Evolutionary conservation across 2,329 filamentous ascomycete genomes (phyloP).

Genomic region (Penicillium sp.): DNA sequence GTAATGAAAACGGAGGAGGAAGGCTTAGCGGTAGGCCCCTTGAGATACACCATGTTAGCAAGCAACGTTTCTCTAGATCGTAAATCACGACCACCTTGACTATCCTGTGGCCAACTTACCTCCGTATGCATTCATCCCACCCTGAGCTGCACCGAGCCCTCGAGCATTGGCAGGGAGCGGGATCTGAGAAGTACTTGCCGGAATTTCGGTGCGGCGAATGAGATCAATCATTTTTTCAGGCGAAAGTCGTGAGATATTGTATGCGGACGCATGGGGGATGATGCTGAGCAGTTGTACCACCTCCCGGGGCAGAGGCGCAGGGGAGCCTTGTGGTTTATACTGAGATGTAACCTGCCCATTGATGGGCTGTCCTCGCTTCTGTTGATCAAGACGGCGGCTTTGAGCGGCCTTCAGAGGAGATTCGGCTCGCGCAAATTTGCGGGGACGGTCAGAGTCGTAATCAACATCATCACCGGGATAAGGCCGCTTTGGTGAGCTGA

Average conservation of each 20-base stretch:
- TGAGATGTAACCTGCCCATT: conserved; percentile 35
- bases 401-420: conserved; percentile 92
- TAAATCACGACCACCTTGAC: not conserved
- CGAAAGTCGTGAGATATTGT: conserved; percentile 72
- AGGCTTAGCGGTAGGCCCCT: conserved; percentile 26
- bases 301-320: conserved; percentile 73
- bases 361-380: conserved; percentile 53
- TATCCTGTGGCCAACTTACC: conserved; percentile 31
- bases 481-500: conserved; percentile 59
- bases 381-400: conserved; percentile 80
- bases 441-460: conserved; percentile 72
- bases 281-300: conserved; percentile 68
- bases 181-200: conserved; percentile 53
- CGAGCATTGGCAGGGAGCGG: conserved; percentile 39
- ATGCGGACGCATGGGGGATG: conserved; percentile 73
- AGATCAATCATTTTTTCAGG: conserved; percentile 73
- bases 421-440: conserved; percentile 85
- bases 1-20: not conserved
- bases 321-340: conserved; percentile 57
- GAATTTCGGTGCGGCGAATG: conserved; percentile 69
- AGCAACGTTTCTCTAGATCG: not conserved
- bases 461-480: conserved; percentile 71
- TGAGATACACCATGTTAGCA: not conserved
- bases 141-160: conserved; percentile 32
- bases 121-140: conserved; percentile 35